phyloP scores from a whole-genome alignment of 2,329 filamentous ascomycete genomes.

The Fusarium heterosporum region DNA sequence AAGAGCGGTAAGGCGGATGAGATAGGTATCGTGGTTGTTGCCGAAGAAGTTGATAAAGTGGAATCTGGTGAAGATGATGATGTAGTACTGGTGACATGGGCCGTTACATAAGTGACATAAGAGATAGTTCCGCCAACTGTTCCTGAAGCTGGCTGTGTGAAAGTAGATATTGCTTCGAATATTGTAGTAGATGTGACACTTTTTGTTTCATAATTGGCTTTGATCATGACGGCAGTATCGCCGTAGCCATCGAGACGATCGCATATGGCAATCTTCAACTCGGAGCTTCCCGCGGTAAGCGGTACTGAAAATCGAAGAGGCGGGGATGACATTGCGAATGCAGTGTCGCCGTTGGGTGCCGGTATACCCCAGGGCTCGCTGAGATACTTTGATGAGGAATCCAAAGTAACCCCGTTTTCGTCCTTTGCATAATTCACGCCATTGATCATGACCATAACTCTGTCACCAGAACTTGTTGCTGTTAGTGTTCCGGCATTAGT shows the following conservation, averaged over 20 bases:
- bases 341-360: not conserved
- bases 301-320: not conserved
- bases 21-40: not conserved
- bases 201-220: not conserved
- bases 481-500: not conserved
- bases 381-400: not conserved
- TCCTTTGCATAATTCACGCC: not conserved
- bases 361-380: not conserved
- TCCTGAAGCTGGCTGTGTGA: not conserved
- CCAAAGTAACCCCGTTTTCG: not conserved
- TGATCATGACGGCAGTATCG: conserved; percentile 1
- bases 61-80: not conserved
- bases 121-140: not conserved
- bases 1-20: too few species aligned
- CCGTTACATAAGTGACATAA: not conserved
- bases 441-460: not conserved
- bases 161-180: not conserved
- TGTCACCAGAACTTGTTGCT: not conserved
- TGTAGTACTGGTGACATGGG: not conserved
- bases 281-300: rapidly evolving
- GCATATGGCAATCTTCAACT: not conserved
- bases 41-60: not conserved
- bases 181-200: not conserved
- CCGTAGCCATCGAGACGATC: not conserved
- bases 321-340: not conserved